Evolutionary conservation across 352 stramenopile genomes (phyloP).

Genomic region (Globisporangium megalacanthum): DNA sequence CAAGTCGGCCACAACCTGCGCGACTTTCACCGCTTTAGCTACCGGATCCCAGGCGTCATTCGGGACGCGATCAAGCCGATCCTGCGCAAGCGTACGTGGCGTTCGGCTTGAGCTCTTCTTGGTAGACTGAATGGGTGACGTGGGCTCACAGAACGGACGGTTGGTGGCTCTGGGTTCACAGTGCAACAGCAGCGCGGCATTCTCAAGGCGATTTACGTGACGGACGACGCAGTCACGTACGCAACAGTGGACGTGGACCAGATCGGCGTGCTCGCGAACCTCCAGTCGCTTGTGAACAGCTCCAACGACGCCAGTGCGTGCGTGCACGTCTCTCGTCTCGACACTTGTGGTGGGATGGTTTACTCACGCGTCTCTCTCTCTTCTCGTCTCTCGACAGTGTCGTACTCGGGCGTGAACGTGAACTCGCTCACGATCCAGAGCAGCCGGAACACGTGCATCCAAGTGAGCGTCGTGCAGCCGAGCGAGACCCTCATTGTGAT

Average conservation of each 20-base stretch:
- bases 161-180: conserved; percentile 6
- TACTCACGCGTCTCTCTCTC: neutral
- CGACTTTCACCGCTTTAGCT: conserved; percentile 89
- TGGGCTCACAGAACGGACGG: neutral
- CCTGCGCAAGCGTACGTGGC: conserved; percentile 65
- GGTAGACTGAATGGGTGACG: neutral
- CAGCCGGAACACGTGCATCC: conserved; percentile 77
- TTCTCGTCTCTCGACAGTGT: conserved; percentile 42
- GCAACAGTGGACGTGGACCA: conserved; percentile 86
- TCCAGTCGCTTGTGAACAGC: conserved; percentile 83
- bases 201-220: conserved; percentile 86
- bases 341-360: neutral
- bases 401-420: conserved; percentile 69
- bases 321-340: neutral
- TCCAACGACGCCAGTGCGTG: conserved; percentile 86
- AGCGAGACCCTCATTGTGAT: conserved; percentile 79
- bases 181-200: conserved; percentile 88
- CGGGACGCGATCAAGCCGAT: conserved; percentile 82
- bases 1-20: conserved; percentile 87
- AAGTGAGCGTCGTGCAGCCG: conserved; percentile 80
- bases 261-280: conserved; percentile 87
- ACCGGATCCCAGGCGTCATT: conserved; percentile 76
- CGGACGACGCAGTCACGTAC: conserved; percentile 74
- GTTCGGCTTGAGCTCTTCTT: no score
- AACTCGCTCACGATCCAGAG: conserved; percentile 87